Conservation (phyloP, 1,139 yeast species). For the Scheffersomyces quercinus region DNA sequence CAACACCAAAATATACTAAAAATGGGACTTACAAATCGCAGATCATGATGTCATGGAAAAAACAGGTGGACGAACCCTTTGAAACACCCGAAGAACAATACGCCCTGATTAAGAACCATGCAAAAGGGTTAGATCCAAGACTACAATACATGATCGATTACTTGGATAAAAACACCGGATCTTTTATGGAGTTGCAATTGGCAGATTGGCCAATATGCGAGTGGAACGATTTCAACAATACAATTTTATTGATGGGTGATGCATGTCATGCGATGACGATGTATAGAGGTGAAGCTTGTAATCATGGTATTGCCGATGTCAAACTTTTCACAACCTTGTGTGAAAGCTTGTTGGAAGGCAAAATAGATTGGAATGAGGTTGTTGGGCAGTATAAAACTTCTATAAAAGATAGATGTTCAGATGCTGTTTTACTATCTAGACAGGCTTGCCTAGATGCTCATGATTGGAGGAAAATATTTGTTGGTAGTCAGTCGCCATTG, state of each 20-base stretch:
- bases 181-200: slow-evolving; percentile 15
- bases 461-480: slow-evolving; percentile 14
- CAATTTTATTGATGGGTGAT: slow-evolving; percentile 11
- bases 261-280: slow-evolving; percentile 22
- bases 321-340: background rate
- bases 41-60: slow-evolving; percentile 22
- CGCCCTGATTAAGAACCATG: slow-evolving; percentile 15
- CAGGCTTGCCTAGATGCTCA: slow-evolving; percentile 24
- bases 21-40: slow-evolving; percentile 18
- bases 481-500: slow-evolving; percentile 17
- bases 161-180: slow-evolving; percentile 13
- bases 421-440: slow-evolving; percentile 17
- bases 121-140: slow-evolving; percentile 14
- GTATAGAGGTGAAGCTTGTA: slow-evolving; percentile 24
- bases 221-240: slow-evolving; percentile 7
- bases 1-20: slow-evolving; percentile 21
- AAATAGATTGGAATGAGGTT: slow-evolving; percentile 1
- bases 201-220: slow-evolving; percentile 17
- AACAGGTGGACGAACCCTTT: slow-evolving; percentile 14
- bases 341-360: background rate
- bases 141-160: slow-evolving; percentile 16
- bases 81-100: slow-evolving; percentile 15
- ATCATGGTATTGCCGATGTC: slow-evolving; percentile 22
- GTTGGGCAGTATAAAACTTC: slow-evolving; percentile 1
- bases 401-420: background rate